A percentile compares a stretch with the other conserved stretches of the same genome.
Conservation (phyloP, 805 yeast species). For the Schwanniomyces yamadae region DNA sequence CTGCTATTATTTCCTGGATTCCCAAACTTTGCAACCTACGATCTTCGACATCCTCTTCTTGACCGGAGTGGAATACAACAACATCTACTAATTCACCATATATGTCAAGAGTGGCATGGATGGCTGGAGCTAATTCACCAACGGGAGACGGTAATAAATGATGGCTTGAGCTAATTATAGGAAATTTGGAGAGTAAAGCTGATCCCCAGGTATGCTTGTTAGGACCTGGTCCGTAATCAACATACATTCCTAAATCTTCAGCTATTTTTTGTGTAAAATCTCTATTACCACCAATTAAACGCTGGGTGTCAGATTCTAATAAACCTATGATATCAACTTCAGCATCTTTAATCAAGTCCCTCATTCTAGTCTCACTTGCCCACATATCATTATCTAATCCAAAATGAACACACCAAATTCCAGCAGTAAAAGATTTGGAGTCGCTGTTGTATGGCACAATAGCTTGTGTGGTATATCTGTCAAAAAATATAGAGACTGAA, state of each 20-base stretch:
- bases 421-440: conserved; percentile 81
- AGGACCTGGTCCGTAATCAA: conserved; percentile 97
- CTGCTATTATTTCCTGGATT: conserved; percentile 76
- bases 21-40: conserved; percentile 81
- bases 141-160: conserved; percentile 94
- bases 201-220: conserved; percentile 98
- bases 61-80: conserved; percentile 97
- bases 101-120: conserved; percentile 90
- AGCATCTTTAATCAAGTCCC: conserved; percentile 75
- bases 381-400: conserved; percentile 98
- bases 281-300: conserved; percentile 92
- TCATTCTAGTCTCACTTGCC: conserved; percentile 92
- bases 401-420: conserved; percentile 98
- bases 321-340: conserved; percentile 90
- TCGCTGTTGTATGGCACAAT: conserved; percentile 49
- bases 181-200: conserved; percentile 88
- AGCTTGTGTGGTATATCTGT: conserved; percentile 62
- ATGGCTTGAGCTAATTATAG: conserved; percentile 86
- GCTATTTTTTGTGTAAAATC: conserved; percentile 90
- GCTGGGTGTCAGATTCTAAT: conserved; percentile 89
- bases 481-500: conserved; percentile 56
- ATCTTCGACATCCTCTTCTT: conserved; percentile 95
- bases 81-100: conserved; percentile 87
- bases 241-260: conserved; percentile 91
- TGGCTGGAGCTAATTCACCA: conserved; percentile 97